Conservation (phyloP, 148 eudicot genomes). For the Silene conica region DNA sequence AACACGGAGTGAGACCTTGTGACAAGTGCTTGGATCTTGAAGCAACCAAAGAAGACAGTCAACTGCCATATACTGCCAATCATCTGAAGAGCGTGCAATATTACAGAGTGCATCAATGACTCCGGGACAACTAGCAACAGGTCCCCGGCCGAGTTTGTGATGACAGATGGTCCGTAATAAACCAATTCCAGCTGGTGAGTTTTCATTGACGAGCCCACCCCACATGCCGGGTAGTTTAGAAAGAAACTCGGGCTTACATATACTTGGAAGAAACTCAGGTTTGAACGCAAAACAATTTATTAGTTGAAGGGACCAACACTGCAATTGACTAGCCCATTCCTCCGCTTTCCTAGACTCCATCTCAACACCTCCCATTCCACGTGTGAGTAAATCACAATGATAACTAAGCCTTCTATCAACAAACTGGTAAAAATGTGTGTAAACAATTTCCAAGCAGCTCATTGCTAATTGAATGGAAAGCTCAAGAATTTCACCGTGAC, state of each 20-base stretch:
- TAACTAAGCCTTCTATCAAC: conserved; percentile 82
- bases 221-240: conserved; percentile 87
- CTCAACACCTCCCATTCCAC: conserved; percentile 98
- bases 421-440: conserved; percentile 91
- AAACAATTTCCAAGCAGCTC: conserved; percentile 94
- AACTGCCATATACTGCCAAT: conserved; percentile 99
- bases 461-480: conserved; percentile 84
- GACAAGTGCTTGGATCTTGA: conserved; percentile 85
- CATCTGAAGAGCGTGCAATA: conserved; percentile 95
- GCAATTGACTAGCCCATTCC: conserved; percentile 99
- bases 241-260: conserved; percentile 84
- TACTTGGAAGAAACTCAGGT: conserved; percentile 68
- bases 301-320: conserved; percentile 96
- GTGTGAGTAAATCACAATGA: conserved; percentile 92
- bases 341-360: conserved; percentile 99
- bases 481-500: conserved; percentile 88
- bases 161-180: conserved; percentile 86
- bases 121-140: conserved; percentile 80
- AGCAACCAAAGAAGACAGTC: conserved; percentile 96
- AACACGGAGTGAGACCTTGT: conserved; percentile 52
- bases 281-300: conserved; percentile 95
- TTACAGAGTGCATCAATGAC: conserved; percentile 83
- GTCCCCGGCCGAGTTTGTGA: conserved; percentile 88
- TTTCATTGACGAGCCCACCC: conserved; percentile 98
- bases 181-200: conserved; percentile 95